These are phyloP conservation scores for Thymus quinquecostatus DNA, from an alignment of 257 asterid genomes.

Conservation along the genomic window DNA sequence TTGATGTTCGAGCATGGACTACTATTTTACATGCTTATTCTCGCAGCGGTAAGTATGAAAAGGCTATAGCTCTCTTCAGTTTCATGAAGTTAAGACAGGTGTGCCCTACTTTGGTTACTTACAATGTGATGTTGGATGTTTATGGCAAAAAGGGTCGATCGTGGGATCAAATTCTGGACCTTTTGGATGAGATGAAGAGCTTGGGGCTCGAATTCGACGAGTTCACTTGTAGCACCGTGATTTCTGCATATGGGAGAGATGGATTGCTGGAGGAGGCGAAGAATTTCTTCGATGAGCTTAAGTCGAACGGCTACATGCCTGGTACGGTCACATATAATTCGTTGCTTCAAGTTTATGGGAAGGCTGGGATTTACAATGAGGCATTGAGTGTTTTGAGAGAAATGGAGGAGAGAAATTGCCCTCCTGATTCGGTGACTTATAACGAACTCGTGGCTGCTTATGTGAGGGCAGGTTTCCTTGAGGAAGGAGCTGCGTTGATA, in stretches of 20 bases:
- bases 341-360: conserved; percentile 87
- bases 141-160: conserved; percentile 87
- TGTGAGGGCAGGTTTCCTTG: conserved; percentile 89
- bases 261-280: conserved; percentile 88
- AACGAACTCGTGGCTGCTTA: conserved; percentile 92
- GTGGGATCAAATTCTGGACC: conserved; percentile 66
- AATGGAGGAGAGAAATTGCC: conserved; percentile 87
- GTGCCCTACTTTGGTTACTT: conserved; percentile 72
- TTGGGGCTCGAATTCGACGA: conserved; percentile 80
- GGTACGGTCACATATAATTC: conserved; percentile 87
- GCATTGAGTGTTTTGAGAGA: conserved; percentile 78
- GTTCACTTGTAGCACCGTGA: conserved; percentile 94
- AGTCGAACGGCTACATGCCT: conserved; percentile 68
- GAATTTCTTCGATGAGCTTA: conserved; percentile 68
- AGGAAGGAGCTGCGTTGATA: conserved; percentile 80
- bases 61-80: conserved; percentile 70
- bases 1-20: conserved; percentile 88
- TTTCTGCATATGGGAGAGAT: conserved; percentile 93
- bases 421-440: conserved; percentile 88
- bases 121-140: conserved; percentile 94
- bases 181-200: conserved; percentile 79
- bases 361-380: conserved; percentile 79
- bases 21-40: conserved; percentile 80
- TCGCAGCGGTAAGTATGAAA: conserved; percentile 80
- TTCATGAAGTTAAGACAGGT: conserved; percentile 66